Conservation (phyloP, 305 asterid species). For the Solanum chacoense region DNA sequence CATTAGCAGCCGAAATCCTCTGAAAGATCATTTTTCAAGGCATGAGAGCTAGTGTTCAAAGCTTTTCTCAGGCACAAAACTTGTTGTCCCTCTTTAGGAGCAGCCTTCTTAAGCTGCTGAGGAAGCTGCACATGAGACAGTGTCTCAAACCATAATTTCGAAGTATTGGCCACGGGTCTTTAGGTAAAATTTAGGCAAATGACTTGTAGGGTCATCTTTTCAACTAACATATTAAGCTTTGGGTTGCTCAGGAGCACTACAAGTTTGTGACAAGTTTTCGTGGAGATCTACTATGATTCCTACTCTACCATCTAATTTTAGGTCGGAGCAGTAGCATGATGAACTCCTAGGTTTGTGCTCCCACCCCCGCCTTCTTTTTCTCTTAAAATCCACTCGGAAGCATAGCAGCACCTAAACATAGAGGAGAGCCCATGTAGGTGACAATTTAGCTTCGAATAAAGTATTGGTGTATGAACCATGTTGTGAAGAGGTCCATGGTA, state of each 20-base stretch:
- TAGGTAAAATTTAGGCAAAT: not conserved
- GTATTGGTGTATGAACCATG: not conserved
- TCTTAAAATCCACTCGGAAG: not conserved
- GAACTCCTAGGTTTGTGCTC: not conserved
- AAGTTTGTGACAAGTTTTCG: not conserved
- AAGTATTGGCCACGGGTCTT: not conserved
- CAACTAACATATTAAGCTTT: not conserved
- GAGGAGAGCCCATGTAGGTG: not conserved
- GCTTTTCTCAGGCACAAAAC: not conserved
- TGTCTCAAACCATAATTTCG: not conserved
- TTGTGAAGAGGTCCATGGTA: not conserved
- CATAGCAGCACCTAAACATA: not conserved
- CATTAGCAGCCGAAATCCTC: not conserved
- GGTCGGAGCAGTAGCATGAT: not conserved
- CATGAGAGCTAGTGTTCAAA: not conserved
- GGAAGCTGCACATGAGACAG: not conserved
- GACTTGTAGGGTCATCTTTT: not conserved
- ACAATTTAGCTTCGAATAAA: not conserved
- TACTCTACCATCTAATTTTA: not conserved
- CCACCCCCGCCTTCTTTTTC: not conserved
- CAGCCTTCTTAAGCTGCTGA: not conserved
- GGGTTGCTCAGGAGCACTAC: not conserved
- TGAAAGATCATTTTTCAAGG: not conserved
- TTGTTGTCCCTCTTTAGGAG: not conserved
- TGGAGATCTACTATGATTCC: not conserved